Conservation (phyloP, 2,329 filamentous ascomycete species). For the Graphilbum sp. region DNA sequence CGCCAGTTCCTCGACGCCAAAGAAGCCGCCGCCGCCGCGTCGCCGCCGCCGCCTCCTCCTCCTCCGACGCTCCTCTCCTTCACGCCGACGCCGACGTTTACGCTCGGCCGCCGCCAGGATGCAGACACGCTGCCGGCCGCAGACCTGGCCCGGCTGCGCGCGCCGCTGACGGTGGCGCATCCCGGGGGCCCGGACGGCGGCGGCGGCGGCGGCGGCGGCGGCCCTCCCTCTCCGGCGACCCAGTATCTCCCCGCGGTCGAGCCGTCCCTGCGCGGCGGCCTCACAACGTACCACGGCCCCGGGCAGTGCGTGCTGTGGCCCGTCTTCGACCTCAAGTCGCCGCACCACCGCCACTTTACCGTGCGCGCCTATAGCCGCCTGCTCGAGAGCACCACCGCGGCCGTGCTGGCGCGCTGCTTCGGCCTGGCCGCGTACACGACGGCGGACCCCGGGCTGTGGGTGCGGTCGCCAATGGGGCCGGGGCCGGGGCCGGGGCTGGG, state of each 20-base stretch:
- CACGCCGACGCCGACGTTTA: constrained; percentile 70
- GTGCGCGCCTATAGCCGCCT: constrained; percentile 63
- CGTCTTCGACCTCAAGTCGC: constrained; percentile 57
- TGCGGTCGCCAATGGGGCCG: constrained; percentile 17
- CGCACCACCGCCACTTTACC: constrained; percentile 38
- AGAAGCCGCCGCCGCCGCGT: constrained; percentile 8
- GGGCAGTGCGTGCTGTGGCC: constrained; percentile 91
- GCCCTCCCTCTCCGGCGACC: too few species aligned
- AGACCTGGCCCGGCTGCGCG: constrained; percentile 27
- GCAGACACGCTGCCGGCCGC: constrained; percentile 23
- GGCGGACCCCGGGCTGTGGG: constrained; percentile 77
- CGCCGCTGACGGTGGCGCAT: constrained; percentile 20
- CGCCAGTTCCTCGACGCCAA: constrained; percentile 44
- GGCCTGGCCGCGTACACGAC: constrained; percentile 47
- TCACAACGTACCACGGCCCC: constrained; percentile 89
- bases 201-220: constrained; percentile 16
- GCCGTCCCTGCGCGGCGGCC: constrained; percentile 65
- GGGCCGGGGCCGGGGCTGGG: too few species aligned
- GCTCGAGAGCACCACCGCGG: constrained; percentile 62
- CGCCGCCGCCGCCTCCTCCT: constrained; percentile 24
- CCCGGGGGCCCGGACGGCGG: constrained; percentile 1
- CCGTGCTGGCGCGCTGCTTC: constrained; percentile 38
- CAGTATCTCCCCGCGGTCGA: constrained; percentile 40
- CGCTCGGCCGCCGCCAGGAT: constrained; percentile 68
- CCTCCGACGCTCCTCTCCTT: constrained; percentile 66